These are phyloP conservation scores for Strigomonas culicis DNA, from an alignment of 208 protist genomes.

Conservation along the genomic window DNA sequence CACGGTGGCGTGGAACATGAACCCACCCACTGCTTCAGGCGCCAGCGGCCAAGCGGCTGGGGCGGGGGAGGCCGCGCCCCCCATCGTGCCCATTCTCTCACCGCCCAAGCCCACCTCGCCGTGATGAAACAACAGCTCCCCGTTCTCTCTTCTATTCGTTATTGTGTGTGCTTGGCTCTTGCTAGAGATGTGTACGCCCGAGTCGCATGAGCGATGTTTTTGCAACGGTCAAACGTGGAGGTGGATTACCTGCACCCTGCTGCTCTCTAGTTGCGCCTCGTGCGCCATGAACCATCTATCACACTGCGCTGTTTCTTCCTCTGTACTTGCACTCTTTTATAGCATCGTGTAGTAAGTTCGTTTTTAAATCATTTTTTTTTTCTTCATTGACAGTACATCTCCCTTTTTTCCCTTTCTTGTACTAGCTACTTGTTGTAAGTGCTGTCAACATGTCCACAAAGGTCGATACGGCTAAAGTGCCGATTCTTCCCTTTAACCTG, in stretches of 20 bases:
- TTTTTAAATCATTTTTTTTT: conserved; percentile 6
- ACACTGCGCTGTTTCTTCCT: no score
- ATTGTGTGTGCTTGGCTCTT: no score
- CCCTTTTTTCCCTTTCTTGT: conserved; percentile 15
- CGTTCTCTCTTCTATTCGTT: conserved; percentile 8
- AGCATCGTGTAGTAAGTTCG: background rate
- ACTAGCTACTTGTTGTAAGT: background rate
- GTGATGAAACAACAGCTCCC: no score
- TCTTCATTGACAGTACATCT: conserved; percentile 6
- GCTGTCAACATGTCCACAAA: background rate
- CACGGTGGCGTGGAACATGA: conserved; percentile 16
- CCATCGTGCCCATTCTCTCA: no score
- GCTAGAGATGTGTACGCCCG: no score
- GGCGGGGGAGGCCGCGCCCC: background rate
- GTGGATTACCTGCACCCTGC: no score
- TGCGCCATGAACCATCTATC: no score
- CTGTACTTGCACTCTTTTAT: no score
- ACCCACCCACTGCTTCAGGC: background rate
- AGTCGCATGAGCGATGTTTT: no score
- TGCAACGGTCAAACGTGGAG: no score
- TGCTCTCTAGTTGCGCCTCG: no score
- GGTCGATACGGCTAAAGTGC: background rate
- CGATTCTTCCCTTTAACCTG: conserved; percentile 12
- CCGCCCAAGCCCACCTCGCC: no score
- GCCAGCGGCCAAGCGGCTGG: background rate